Evolutionary conservation across 495 filamentous ascomycete species (phyloP).

Genomic region (Bombardia bombarda): DNA sequence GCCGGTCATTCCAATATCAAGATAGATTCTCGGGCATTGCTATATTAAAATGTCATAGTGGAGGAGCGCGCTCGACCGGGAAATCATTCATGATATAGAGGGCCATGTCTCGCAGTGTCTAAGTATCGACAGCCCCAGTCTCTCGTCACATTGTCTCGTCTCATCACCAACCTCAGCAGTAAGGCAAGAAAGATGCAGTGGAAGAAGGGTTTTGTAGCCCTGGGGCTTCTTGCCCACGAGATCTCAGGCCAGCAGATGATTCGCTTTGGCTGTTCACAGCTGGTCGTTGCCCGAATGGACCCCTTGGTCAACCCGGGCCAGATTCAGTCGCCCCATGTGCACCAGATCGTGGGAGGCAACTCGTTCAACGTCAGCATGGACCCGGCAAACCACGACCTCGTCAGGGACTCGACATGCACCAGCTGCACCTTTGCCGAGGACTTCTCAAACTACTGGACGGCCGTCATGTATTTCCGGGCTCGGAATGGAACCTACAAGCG

Average conservation of each 20-base stretch:
- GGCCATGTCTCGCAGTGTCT: too few relatives aligned
- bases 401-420: slow-evolving; percentile 16
- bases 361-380: slow-evolving; percentile 19
- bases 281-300: slow-evolving; percentile 3
- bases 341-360: slow-evolving; percentile 13
- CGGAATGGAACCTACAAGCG: slow-evolving; percentile 29
- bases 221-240: slow-evolving; percentile 33
- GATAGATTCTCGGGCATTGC: too few relatives aligned
- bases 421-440: slow-evolving; percentile 20
- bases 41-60: too few relatives aligned
- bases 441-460: slow-evolving; percentile 32
- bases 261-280: slow-evolving; percentile 4
- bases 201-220: slow-evolving; percentile 19
- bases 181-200: slow-evolving; percentile 26
- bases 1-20: too few relatives aligned
- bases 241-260: slow-evolving; percentile 14
- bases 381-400: slow-evolving; percentile 6
- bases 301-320: slow-evolving; percentile 7
- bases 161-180: too few relatives aligned
- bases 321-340: slow-evolving; percentile 6
- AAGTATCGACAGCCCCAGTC: too few relatives aligned
- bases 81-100: too few relatives aligned
- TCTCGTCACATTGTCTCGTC: too few relatives aligned
- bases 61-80: too few relatives aligned
- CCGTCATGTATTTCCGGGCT: slow-evolving; percentile 24